Evolutionary conservation across 2,329 filamentous ascomycete genomes (phyloP), one percentile per base, ranked within the genome.

Genomic region (Lecanicillium sp.): DNA sequence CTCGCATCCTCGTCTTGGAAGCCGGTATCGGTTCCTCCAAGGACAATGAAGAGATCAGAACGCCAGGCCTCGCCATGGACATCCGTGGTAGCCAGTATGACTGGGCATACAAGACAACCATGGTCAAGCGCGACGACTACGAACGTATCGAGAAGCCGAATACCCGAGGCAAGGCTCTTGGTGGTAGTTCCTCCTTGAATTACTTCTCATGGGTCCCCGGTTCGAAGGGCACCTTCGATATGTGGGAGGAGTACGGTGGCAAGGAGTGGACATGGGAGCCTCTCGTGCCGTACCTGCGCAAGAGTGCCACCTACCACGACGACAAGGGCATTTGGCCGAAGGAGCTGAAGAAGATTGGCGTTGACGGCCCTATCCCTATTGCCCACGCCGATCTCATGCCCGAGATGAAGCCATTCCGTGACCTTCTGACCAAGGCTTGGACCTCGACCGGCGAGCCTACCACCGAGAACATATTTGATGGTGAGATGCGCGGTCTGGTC

Each of bases 241-340:
- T 83, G 17, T 78, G 84, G 70, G 81, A 80, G n/a, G 86, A 86
- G 62, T 77, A 76, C 27, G 85, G 86, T 41, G 87, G 86, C 5
- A 79, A 86, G 55, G 70, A 77, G 40, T 84, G 80, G 80, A 80
- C 66, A 0, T 83, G 76, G 74, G 69, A 79, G 2, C 65, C 60
- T 8, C 63, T 68, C 32, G 64, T 71, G 3, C 64, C 68, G 7
- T 81, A 81, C 53, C 64, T 82, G 6, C 67, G 71, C 53, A 81
- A 81, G 66, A 67, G 69, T n/a, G 74, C 68, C 0, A 79, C 70
- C 15, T 83, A 80, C 58, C 73, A 79, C 52, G 77, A 83, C 48
- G 75, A 81, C 50, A 58, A 62, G 4, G 62, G 65, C 9, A 56
- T 72, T 1, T 78, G 74, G 52, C 56, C 64, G 5, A 44, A 64